These are phyloP conservation scores for Lactarius sp. DNA, from an alignment of 768 basidiomycete species.

Conservation along the genomic window DNA sequence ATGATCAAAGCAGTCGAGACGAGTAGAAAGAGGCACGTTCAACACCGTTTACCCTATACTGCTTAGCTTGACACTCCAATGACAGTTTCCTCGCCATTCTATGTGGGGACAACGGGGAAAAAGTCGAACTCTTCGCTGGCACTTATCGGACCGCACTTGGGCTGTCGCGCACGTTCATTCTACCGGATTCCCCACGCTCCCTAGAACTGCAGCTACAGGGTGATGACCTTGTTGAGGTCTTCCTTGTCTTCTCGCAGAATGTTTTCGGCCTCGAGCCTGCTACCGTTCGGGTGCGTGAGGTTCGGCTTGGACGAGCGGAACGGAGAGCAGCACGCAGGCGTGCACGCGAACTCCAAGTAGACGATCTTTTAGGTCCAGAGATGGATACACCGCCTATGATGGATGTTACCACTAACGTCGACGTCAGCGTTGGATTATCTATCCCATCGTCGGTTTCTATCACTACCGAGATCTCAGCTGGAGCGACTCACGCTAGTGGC, in stretches of 20 bases:
- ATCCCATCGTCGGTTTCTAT: constrained; percentile 45
- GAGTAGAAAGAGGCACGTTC: constrained; percentile 69
- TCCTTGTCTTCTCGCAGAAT: constrained; percentile 86
- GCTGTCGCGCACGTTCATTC: constrained; percentile 87
- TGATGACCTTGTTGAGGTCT: constrained; percentile 89
- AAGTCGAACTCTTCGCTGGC: constrained; percentile 90
- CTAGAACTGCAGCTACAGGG: constrained; percentile 87
- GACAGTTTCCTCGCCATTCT: constrained; percentile 85
- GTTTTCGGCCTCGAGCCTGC: constrained; percentile 91
- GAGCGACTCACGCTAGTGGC: constrained; percentile 33
- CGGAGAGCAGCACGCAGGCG: constrained; percentile 78
- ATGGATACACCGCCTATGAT: constrained; percentile 43
- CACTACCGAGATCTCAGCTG: constrained; percentile 37
- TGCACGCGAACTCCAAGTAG: constrained; percentile 57
- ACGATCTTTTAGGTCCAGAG: constrained; percentile 43
- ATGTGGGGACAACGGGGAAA: constrained; percentile 88
- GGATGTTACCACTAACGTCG: constrained; percentile 40
- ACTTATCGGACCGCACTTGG: constrained; percentile 86
- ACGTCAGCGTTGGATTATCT: constrained; percentile 49
- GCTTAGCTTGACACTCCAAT: neutral
- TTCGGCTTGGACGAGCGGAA: constrained; percentile 85
- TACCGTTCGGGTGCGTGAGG: constrained; percentile 90
- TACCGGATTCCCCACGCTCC: constrained; percentile 85
- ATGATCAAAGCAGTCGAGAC: constrained; percentile 88
- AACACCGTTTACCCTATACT: neutral